Evolutionary conservation across 2,329 filamentous ascomycete species (phyloP), one percentile per base, ranked within the genome.

Genomic region (Neoascochyta sp.): DNA sequence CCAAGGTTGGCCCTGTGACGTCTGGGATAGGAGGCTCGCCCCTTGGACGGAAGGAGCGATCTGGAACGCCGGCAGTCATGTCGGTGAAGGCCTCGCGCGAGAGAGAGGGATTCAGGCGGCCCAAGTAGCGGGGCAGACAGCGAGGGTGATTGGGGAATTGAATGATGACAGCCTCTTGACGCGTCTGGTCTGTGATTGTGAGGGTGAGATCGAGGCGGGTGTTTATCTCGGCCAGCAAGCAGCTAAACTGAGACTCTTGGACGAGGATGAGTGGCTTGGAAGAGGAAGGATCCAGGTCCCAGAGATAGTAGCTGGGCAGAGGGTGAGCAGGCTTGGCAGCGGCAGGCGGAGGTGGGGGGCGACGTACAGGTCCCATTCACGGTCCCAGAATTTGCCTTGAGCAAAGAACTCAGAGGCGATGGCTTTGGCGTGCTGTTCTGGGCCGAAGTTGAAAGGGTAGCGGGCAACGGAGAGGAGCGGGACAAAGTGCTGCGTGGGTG

Each of bases 341-440:
- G 50, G 53, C 36, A n/a, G n/a, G n/a, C n/a, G n/a, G 54, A 53
- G 16, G 49, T 58, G 4, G 7, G 4, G 19, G 16, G 16, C 13
- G 7, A 71, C 81, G 71, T 69, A 92, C 85, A 94, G 66, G 41
- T 90, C 80, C 88, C 88, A 95, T 8, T 67, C 52, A 36, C 77
- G 72, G 2, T 67, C 62, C 47, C 74, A 76, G 42, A 83, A 68
- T 27, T 86, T 67, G 16, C 64, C 73, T 3, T 57, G 51, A 18
- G 75, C 67, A 46, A 86, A 86, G 57, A 75, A 71, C 48, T 46
- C 58, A 67, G 75, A 43, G 47, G 70, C 52, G 60, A 72, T 40
- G 50, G 63, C 49, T 76, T 83, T 36, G 34, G 45, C 46, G 32
- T 52, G 48, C 9, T 42, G 38, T 36, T 69, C 70, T 32, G 73